phyloP scores from a whole-genome alignment of 2,329 filamentous ascomycete species.

The Gremmenia infestans region DNA sequence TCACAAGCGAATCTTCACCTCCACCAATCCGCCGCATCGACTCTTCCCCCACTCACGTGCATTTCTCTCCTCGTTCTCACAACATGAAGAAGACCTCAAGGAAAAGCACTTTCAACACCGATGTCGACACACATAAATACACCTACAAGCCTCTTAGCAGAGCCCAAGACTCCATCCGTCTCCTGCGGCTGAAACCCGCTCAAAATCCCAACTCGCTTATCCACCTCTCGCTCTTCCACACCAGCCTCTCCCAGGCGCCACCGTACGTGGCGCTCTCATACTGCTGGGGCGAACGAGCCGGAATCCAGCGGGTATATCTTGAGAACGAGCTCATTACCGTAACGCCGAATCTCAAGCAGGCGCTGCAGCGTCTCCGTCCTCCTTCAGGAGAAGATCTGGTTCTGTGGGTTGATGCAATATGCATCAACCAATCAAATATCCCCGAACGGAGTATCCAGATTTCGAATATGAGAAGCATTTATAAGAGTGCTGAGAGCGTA shows the following conservation, averaged over 20 bases:
- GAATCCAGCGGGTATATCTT: conserved; percentile 9
- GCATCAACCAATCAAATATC: conserved; percentile 23
- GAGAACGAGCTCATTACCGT: conserved; percentile 10
- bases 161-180: conserved; percentile 9
- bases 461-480: conserved; percentile 22
- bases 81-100: not conserved
- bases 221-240: conserved; percentile 17
- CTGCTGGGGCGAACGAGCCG: conserved; percentile 17
- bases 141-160: conserved; percentile 13
- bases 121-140: conserved; percentile 1
- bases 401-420: conserved; percentile 26
- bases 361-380: conserved; percentile 18
- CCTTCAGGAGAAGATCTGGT: conserved; percentile 5
- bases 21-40: too few relatives aligned
- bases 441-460: conserved; percentile 22
- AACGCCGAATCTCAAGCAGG: conserved; percentile 19
- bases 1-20: too few relatives aligned
- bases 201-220: conserved; percentile 3
- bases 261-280: conserved; percentile 25
- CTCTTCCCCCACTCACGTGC: too few relatives aligned
- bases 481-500: conserved; percentile 20
- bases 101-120: not conserved
- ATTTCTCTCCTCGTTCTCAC: not conserved
- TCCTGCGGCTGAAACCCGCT: conserved; percentile 11
- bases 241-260: conserved; percentile 16